Evolutionary conservation across 176 grass and related monocot genomes (phyloP).

Genomic region (Carex kokanica): DNA sequence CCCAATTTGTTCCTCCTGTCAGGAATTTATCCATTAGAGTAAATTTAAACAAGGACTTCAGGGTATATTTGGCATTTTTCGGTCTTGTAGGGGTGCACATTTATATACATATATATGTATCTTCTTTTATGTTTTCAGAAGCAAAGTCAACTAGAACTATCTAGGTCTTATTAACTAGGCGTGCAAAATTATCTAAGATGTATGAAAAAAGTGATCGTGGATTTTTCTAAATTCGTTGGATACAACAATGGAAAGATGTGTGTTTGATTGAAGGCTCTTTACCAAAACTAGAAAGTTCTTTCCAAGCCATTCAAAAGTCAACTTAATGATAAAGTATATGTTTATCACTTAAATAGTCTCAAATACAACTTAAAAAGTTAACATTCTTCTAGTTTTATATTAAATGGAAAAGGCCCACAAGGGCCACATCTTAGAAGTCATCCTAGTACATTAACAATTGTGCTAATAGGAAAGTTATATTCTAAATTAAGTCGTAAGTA

Average conservation of each 20-base stretch:
- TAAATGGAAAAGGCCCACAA: background rate
- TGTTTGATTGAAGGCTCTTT: background rate
- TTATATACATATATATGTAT: background rate
- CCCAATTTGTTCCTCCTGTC: conserved; percentile 68
- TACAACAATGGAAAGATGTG: background rate
- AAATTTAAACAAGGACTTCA: background rate
- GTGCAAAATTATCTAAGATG: background rate
- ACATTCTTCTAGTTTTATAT: background rate
- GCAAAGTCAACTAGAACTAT: background rate
- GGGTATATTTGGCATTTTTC: background rate
- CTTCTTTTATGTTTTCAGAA: background rate
- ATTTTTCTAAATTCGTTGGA: background rate
- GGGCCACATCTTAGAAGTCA: background rate
- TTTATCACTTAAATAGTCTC: background rate
- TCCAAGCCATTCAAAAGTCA: background rate
- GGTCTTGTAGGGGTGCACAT: background rate
- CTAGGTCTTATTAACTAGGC: background rate
- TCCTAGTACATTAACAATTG: background rate
- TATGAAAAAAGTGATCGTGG: background rate
- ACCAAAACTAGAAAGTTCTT: background rate
- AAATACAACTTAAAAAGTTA: background rate
- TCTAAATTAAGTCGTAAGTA: background rate
- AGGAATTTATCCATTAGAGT: conserved; percentile 28
- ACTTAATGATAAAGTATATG: background rate
- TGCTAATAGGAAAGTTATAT: background rate